Evolutionary conservation across 495 filamentous ascomycete species (phyloP), one percentile per base, ranked within the genome.

Genomic region (Hypomontagnella monticulosa): DNA sequence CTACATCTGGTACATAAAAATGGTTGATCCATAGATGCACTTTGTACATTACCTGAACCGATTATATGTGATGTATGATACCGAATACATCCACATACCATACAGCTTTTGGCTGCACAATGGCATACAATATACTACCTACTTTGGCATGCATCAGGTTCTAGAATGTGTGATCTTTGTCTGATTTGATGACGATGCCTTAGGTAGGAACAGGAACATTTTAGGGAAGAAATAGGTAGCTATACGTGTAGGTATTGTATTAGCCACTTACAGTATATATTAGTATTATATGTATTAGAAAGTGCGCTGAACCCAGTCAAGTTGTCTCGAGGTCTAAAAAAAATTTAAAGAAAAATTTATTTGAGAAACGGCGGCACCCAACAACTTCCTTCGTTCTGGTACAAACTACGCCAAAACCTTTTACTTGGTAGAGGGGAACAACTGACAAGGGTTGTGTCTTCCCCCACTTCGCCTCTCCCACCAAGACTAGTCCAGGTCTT

Each of bases 391-490:
- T 63, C 42, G 43, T 61, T 60, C 55, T 30, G 5, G 12, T 43
- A 15, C 40, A 7, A 8, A 8, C 18, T 34, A 56, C 40, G 12
- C 30, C 19, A 51, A 38, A 61, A n/a, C n/a, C 38, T 47, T 57
- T 68, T 67, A 27, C 23, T 27, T 27, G 6, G 23, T 27, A 42
- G 66, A 51, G 47, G 51, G 67, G 57, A 44, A 43, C 61, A 46
- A 57, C 19, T 40, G 62, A 70, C 67, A 27, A 66, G 62, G 67
- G 61, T 70, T 66, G 67, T 48, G 57, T 53, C 30, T 63, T 70
- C 61, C 66, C 67, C 67, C 67, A 70, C 67, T 70, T 70, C 67
- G 67, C 67, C 67, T 66, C 67, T 66, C 62, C 60, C 66, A 69
- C 66, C 66, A 69, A 69, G 66, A 69, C 60, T 33, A 64, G 66